A percentile compares a stretch with the other conserved stretches of the same genome.
These are phyloP conservation scores for Cyclotella sp. DNA, from an alignment of 108 stramenopile genomes.

Conservation along the genomic window DNA sequence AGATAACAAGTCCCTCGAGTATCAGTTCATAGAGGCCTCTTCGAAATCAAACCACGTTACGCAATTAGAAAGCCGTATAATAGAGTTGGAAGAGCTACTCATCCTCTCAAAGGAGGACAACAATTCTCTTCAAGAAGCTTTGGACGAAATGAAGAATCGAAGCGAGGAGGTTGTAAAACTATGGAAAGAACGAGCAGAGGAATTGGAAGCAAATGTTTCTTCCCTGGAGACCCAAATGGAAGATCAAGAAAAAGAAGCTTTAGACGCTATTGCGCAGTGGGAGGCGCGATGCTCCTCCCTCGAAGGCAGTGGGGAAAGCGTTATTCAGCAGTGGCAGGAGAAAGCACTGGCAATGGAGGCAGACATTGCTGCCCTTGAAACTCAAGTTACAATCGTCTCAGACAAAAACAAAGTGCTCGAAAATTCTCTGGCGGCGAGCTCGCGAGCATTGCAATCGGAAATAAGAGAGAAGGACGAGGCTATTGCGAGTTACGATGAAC, in stretches of 20 bases:
- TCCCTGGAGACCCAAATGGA: constrained; percentile 52
- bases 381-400: constrained; percentile 21
- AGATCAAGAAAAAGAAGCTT: constrained; percentile 65
- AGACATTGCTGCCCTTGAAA: constrained; percentile 45
- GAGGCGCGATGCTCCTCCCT: constrained; percentile 51
- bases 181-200: constrained; percentile 41
- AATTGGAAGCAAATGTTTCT: constrained; percentile 44
- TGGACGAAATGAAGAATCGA: constrained; percentile 31
- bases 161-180: constrained; percentile 30
- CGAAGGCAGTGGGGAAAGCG: constrained; percentile 37
- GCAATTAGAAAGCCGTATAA: constrained; percentile 25
- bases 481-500: constrained; percentile 42
- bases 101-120: constrained; percentile 26
- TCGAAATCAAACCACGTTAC: constrained; percentile 1
- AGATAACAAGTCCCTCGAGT: constrained; percentile 45
- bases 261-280: constrained; percentile 68
- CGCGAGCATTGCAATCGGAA: constrained; percentile 24
- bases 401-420: constrained; percentile 12
- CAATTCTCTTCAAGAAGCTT: constrained; percentile 9
- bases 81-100: constrained; percentile 33
- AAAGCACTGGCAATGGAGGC: constrained; percentile 51
- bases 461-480: constrained; percentile 37
- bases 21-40: constrained; percentile 28
- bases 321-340: constrained; percentile 50
- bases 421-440: not conserved